Evolutionary conservation across 2,329 filamentous ascomycete genomes (phyloP), one percentile per base, ranked within the genome.

Genomic region (Chaetomium olivaceum): DNA sequence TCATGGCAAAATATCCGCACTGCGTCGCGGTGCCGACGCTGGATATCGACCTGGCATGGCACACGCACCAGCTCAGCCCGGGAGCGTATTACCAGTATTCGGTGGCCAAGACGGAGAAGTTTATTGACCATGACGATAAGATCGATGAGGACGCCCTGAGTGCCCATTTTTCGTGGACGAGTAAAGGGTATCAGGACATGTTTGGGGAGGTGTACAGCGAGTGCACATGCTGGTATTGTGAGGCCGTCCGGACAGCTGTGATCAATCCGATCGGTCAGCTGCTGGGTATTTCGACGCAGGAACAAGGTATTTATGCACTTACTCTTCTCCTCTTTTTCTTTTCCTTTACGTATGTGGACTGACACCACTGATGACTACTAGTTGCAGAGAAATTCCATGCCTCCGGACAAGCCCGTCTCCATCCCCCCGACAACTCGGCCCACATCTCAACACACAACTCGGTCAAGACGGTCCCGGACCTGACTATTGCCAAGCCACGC

Each of bases 151-250:
- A 79, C 14, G 82, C 81, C 57, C 82, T 96, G 8, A 85, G 85
- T 54, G 80, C 80, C 1, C 81, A 83, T 4, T 95, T 95, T 72
- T 86, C 88, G 73, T 91, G 86, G 85, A 96, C 92, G 0, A 86
- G 83, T 72, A 89, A 88, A 70, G 78, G 76, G 0, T 96, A 94
- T 74, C 85, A 91, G 70, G 85, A 86, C 29, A 76, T 79, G 16
- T 93, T 85, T 70, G 77, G 80, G 19, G 84, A 89, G 59, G 83
- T 91, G 4, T 96, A 93, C 74, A 89, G 85, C 1, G 89, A 91
- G 75, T 94, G 91, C 72, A 91, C 87, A 0, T 93, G 91, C 76
- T 93, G 91, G 90, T 92, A 93, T 75, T 96, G 92, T 77, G 91
- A 95, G 76, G 83, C 39, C 1, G 79, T 78, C 63, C 46, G 70